Conservation (phyloP, 2,329 filamentous ascomycete species). For the Magnaporthales sp. region DNA sequence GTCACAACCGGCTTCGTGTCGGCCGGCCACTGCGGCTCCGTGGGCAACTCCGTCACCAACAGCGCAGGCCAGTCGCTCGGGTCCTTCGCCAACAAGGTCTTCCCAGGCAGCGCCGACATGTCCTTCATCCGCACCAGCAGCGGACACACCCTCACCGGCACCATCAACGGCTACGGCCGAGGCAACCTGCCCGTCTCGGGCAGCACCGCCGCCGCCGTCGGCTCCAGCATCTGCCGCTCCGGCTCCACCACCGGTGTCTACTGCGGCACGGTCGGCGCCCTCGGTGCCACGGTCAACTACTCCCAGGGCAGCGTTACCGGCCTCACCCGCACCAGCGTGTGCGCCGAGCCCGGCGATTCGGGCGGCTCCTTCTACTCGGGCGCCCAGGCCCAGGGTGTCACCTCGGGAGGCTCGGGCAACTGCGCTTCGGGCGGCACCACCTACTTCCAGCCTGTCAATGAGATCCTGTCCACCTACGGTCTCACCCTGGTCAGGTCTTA, state of each 20-base stretch:
- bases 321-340: not conserved
- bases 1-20: constrained; percentile 4
- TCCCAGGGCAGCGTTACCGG: constrained; percentile 5
- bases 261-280: constrained; percentile 20
- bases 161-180: not conserved
- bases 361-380: not conserved
- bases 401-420: not conserved
- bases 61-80: not conserved
- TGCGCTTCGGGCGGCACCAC: not conserved
- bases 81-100: not conserved
- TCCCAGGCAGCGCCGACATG: not conserved
- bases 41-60: not conserved
- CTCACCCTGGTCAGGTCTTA: not conserved
- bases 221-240: not conserved
- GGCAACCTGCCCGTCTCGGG: not conserved
- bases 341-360: not conserved
- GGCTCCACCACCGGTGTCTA: not conserved
- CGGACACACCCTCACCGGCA: not conserved
- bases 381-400: not conserved
- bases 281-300: constrained; percentile 33
- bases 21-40: constrained; percentile 4
- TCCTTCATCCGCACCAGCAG: not conserved
- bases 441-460: not conserved
- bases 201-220: not conserved
- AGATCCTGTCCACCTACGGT: not conserved